Conservation (phyloP, 495 filamentous ascomycete species). For the Pseudomonodictys pantanalensis region DNA sequence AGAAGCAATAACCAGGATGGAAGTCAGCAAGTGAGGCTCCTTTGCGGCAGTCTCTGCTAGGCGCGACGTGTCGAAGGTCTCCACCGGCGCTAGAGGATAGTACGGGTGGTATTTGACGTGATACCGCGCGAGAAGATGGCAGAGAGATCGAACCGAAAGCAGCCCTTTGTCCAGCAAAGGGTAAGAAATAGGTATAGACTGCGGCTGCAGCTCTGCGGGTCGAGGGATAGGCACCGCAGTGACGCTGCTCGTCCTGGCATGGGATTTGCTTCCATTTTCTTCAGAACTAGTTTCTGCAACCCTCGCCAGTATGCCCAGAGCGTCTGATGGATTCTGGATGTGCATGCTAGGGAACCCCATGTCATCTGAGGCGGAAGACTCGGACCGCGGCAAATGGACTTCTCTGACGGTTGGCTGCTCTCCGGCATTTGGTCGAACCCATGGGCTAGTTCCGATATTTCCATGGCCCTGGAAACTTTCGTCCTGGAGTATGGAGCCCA, state of each 20-base stretch:
- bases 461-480: slow-evolving; percentile 28
- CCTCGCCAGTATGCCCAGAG: slow-evolving; percentile 48
- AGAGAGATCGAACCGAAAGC: slow-evolving; percentile 49
- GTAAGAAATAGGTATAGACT: slow-evolving; percentile 43
- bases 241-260: neutral
- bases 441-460: slow-evolving; percentile 32
- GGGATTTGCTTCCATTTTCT: slow-evolving; percentile 19
- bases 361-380: slow-evolving; percentile 42
- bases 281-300: slow-evolving; percentile 43
- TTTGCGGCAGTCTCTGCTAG: slow-evolving; percentile 48
- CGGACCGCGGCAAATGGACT: slow-evolving; percentile 30
- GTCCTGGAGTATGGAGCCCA: slow-evolving; percentile 10
- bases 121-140: slow-evolving; percentile 53
- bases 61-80: slow-evolving; percentile 51
- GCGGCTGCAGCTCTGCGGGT: slow-evolving; percentile 11
- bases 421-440: slow-evolving; percentile 12
- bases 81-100: slow-evolving; percentile 57
- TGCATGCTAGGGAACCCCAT: slow-evolving; percentile 44
- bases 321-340: slow-evolving; percentile 50
- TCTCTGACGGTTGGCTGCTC: slow-evolving; percentile 40
- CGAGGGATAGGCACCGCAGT: neutral
- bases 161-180: slow-evolving; percentile 51
- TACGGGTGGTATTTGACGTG: slow-evolving; percentile 60
- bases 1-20: slow-evolving; percentile 60
- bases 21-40: slow-evolving; percentile 60